Evolutionary conservation across 1,284 basidiomycete genomes (phyloP).

Genomic region (Inonotus hispidus): DNA sequence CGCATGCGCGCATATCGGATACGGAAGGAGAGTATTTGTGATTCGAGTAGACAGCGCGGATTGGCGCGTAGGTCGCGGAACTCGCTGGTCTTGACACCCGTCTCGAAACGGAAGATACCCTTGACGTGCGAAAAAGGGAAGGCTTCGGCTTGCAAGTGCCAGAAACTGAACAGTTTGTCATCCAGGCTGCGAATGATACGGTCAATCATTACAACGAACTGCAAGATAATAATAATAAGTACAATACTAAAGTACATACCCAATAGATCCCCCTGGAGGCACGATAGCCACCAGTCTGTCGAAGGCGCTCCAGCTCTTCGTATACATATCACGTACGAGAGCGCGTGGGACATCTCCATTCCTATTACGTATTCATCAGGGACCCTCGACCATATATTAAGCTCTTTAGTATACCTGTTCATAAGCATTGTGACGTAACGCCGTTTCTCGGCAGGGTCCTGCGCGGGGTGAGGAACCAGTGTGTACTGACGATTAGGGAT

Average conservation of each 20-base stretch:
- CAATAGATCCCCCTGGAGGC: conserved; percentile 80
- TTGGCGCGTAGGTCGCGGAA: conserved; percentile 81
- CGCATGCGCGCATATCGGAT: conserved; percentile 69
- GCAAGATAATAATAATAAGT: neutral
- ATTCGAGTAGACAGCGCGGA: conserved; percentile 75
- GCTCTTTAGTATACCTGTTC: conserved; percentile 46
- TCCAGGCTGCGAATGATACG: conserved; percentile 52
- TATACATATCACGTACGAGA: conserved; percentile 82
- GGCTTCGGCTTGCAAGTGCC: conserved; percentile 73
- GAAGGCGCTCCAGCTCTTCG: conserved; percentile 85
- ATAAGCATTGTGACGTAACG: conserved; percentile 65
- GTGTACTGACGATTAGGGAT: conserved; percentile 64
- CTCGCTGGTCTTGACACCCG: conserved; percentile 76
- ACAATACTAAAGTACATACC: conserved; percentile 40
- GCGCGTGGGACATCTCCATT: conserved; percentile 82
- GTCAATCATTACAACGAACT: neutral
- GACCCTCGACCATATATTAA: neutral
- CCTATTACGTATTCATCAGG: conserved; percentile 31
- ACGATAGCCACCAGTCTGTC: conserved; percentile 80
- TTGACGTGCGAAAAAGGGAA: conserved; percentile 70
- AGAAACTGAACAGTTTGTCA: conserved; percentile 83
- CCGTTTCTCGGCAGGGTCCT: conserved; percentile 64
- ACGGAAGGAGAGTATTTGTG: conserved; percentile 70
- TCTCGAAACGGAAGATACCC: conserved; percentile 83
- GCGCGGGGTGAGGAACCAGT: conserved; percentile 71